Conservation (phyloP, 2,329 filamentous ascomycete species). For the Calonectria montana region DNA sequence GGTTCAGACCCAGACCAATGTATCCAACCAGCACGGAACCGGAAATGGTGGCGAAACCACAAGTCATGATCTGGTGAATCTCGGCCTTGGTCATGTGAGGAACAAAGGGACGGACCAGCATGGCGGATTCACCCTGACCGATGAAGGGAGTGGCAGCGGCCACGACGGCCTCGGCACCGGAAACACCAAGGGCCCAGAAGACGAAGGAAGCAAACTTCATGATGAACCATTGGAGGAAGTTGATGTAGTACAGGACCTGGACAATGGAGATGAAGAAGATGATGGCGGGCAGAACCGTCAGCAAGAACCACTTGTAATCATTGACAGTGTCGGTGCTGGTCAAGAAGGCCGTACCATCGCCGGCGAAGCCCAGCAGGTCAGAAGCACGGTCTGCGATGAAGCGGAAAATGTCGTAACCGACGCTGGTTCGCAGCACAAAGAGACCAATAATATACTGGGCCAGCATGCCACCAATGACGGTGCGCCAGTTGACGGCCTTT, state of each 20-base stretch:
- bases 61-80: slow-evolving; percentile 92
- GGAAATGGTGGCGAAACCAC: slow-evolving; percentile 91
- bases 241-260: slow-evolving; percentile 84
- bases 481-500: slow-evolving; percentile 75
- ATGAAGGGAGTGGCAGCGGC: slow-evolving; percentile 94
- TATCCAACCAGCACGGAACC: slow-evolving; percentile 89
- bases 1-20: slow-evolving; percentile 84
- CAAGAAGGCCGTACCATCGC: slow-evolving; percentile 79
- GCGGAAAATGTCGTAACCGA: slow-evolving; percentile 90
- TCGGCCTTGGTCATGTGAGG: slow-evolving; percentile 87
- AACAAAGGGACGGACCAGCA: slow-evolving; percentile 90
- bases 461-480: slow-evolving; percentile 89
- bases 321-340: slow-evolving; percentile 55
- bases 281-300: slow-evolving; percentile 86
- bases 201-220: slow-evolving; percentile 89
- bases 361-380: slow-evolving; percentile 80
- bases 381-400: slow-evolving; percentile 84
- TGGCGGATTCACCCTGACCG: slow-evolving; percentile 92
- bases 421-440: slow-evolving; percentile 85
- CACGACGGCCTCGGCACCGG: slow-evolving; percentile 92
- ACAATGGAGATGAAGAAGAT: slow-evolving; percentile 97
- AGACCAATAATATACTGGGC: slow-evolving; percentile 89
- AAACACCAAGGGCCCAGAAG: slow-evolving; percentile 89
- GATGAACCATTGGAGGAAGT: slow-evolving; percentile 89
- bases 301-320: slow-evolving; percentile 73